Base-by-base conservation (phyloP, 1,139 yeast species). In the Geotrichum klebahnii region DNA sequence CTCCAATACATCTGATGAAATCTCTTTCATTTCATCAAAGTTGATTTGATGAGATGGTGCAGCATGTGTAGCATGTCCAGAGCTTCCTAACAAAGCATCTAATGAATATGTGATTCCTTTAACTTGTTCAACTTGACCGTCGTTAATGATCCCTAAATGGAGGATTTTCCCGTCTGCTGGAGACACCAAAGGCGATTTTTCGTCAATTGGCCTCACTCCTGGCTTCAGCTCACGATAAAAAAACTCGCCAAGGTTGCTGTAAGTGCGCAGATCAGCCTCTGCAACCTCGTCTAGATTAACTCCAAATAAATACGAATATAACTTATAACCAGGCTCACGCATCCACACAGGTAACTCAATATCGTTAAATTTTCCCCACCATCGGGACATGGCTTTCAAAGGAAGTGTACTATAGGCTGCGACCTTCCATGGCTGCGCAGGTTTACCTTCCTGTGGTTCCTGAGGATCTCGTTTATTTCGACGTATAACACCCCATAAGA, bases 121-220 rank as follows among this genome's bases (percentile, higher is more conserved):
- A 44, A 92, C 97, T 66, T 92, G 97, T 68, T 92, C 97, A 53
- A 94, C 88, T 60, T 84, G 87, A 35, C 95, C 95, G 53, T 82
- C 84, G 53, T 74, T 70, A 48, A 90, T 88, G 23, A 80, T 73
- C 37, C 99, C 99, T 58, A 86, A 77, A 59, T 88, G 90, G 55
- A 92, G 72, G 8, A 92, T 83, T 57, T 79, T 84, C 23, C 99
- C 99, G 67, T 92, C 99, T 44, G 96, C 82, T 2, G 99, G 99
- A 34, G 95, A 83, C 6, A 84, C 95, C 49, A 92, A 68, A n/a
- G 70, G 65, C 8, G 81, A 73, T 19, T 76, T 76, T 19, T 67
- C 62, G 48, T 81, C 85, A 35, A 92, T 70, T 1, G 96, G 95
- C 58, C 99, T 77, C 0, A 76, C 81, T 16, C 86, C 95, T 0